phyloP scores from a whole-genome alignment of 2,329 filamentous ascomycete genomes.

The Rhynchosporium agropyri region DNA sequence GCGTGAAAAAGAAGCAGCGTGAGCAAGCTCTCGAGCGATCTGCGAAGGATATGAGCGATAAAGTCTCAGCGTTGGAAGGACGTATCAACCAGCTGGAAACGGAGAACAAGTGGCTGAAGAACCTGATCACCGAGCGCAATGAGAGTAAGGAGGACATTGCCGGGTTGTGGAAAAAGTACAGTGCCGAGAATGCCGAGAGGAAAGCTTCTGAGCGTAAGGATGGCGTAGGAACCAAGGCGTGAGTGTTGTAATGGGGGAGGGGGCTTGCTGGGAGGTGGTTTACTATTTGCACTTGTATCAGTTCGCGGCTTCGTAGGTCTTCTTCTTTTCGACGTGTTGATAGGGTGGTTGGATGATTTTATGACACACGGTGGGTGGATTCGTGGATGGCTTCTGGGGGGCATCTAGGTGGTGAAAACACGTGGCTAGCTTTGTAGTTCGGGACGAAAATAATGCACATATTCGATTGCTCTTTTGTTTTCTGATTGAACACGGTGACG shows the following conservation, averaged over 20 bases:
- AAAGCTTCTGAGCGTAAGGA: slow-evolving; percentile 41
- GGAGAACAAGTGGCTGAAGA: slow-evolving; percentile 82
- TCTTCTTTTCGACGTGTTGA: not conserved
- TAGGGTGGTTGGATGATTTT: slow-evolving; percentile 1
- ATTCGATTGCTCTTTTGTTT: not conserved
- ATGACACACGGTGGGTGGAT: slow-evolving; percentile 8
- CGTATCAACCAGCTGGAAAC: slow-evolving; percentile 78
- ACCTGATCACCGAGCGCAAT: slow-evolving; percentile 80
- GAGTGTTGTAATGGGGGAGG: slow-evolving; percentile 9
- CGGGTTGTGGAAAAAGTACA: slow-evolving; percentile 46
- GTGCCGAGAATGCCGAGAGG: slow-evolving; percentile 40
- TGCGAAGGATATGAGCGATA: slow-evolving; percentile 81
- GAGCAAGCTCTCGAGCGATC: slow-evolving; percentile 82
- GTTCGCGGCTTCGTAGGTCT: slow-evolving; percentile 6
- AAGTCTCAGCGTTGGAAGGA: slow-evolving; percentile 72
- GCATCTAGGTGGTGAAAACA: not conserved
- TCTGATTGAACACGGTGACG: not conserved
- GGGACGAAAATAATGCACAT: not conserved
- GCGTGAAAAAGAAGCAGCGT: slow-evolving; percentile 94
- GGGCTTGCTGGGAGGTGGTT: not conserved
- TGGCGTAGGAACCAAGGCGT: slow-evolving; percentile 40
- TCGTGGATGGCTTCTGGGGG: not conserved
- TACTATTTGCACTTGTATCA: slow-evolving; percentile 18
- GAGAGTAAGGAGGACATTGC: slow-evolving; percentile 50
- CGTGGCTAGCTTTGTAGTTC: not conserved